Evolutionary conservation across 2,329 filamentous ascomycete genomes (phyloP).

Genomic region (Leptographium galeiforme): DNA sequence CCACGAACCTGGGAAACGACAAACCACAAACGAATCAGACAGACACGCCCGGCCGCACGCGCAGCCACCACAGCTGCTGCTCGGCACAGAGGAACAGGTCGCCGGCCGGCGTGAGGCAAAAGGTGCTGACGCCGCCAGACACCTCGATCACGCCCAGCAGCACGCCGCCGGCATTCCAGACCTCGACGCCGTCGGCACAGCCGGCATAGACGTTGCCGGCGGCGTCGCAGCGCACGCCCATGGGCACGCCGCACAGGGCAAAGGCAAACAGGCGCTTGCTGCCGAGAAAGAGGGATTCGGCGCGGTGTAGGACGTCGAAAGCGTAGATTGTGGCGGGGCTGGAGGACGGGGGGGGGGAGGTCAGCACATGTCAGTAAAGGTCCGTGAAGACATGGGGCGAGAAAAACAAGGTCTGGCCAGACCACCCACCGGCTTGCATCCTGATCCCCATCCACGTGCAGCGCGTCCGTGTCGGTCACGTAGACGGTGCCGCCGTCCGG

Average conservation of each 20-base stretch:
- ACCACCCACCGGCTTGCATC: constrained; percentile 17
- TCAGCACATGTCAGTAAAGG: no score
- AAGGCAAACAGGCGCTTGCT: constrained; percentile 40
- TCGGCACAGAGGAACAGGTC: constrained; percentile 35
- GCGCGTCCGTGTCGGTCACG: constrained; percentile 25
- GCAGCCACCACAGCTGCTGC: constrained; percentile 28
- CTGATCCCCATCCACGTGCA: constrained; percentile 16
- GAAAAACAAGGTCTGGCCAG: no score
- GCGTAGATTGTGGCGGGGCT: constrained; percentile 30
- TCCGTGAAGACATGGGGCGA: no score
- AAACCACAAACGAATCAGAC: no score
- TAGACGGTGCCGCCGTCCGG: constrained; percentile 26
- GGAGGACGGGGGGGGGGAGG: no score
- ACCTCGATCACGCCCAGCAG: constrained; percentile 28
- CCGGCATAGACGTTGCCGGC: constrained; percentile 33
- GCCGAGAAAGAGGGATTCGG: constrained; percentile 25
- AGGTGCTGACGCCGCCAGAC: constrained; percentile 26
- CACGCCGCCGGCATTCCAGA: constrained; percentile 30
- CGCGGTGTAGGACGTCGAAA: constrained; percentile 28
- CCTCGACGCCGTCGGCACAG: constrained; percentile 34
- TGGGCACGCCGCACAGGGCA: constrained; percentile 30
- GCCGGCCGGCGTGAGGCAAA: constrained; percentile 28
- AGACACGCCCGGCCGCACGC: constrained; percentile 13
- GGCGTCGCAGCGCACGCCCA: constrained; percentile 26
- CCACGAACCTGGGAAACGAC: no score